Evolutionary conservation across 305 asterid species (phyloP).

Genomic region (Fraxinus albicans): DNA sequence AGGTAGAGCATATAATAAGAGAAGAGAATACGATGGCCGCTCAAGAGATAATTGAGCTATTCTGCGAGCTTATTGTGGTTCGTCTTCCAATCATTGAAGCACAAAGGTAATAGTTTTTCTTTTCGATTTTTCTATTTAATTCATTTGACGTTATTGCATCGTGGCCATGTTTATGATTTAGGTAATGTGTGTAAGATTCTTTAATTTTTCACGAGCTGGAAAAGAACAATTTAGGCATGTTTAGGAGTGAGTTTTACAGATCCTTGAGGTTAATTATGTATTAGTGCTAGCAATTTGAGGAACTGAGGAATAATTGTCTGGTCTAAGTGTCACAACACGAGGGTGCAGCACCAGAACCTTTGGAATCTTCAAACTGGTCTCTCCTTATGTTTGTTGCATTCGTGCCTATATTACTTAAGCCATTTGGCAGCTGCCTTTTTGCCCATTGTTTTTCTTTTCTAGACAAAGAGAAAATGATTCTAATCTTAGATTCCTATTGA

Average conservation of each 20-base stretch:
- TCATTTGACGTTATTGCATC: background rate
- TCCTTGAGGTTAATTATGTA: background rate
- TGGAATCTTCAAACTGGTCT: background rate
- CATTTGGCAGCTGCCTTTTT: background rate
- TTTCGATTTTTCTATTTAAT: background rate
- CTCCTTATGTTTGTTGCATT: constrained; percentile 4
- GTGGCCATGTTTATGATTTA: background rate
- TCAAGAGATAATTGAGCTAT: constrained; percentile 93
- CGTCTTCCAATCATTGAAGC: constrained; percentile 92
- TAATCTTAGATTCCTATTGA: background rate
- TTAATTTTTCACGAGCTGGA: background rate
- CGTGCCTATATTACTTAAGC: background rate
- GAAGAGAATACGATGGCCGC: constrained; percentile 99
- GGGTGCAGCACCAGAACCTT: background rate
- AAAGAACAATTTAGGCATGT: background rate
- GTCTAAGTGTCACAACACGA: constrained; percentile 5
- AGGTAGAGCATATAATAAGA: constrained; percentile 95
- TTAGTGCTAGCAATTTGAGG: background rate
- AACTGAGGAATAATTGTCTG: background rate
- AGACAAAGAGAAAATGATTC: background rate
- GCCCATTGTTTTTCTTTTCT: no score
- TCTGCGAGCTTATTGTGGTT: constrained; percentile 78
- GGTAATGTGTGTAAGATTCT: background rate
- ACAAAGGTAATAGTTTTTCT: constrained; percentile 59
- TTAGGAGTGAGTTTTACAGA: background rate